Base-by-base conservation (phyloP, 176 grass and related monocot species). In the Carex parvula region DNA sequence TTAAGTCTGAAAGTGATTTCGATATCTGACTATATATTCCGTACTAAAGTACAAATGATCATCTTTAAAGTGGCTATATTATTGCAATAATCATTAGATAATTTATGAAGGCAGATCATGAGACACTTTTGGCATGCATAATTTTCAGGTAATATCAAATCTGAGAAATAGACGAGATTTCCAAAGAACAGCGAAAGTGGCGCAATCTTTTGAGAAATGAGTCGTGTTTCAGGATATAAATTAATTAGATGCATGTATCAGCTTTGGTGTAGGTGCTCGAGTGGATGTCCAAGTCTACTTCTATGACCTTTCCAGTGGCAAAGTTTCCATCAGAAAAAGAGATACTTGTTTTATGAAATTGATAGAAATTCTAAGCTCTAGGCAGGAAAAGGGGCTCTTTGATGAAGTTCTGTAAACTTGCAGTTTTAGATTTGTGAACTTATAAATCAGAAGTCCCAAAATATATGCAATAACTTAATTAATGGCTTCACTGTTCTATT, bases 81-180 rank as follows among this genome's bases (percentile, higher is more conserved):
- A 18, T 48, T 78, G 73, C 73, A 57, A 78, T 55, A 78, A 56
- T 57, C 8, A 11, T 9, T 57, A 33, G 73, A 78, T 46, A 10
- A 63, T 44, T 79, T 64, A 8, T 29, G 54, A 64, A 42, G 79
- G 4, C 15, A 64, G 17, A 69, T 67, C 37, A 82, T 69, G 42
- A 11, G 42, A 66, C 67, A 16, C 6, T 21, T 64, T 48, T 83
- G 21, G 18, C 21, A 30, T 83, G 81, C 50, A 69, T 30, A 68
- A 68, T 50, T 83, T 81, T 83, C 62, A 83, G 81, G 62, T 33
- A 54, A 66, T 83, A 50, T 69, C 18, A 83, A 68, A 83, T 62
- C 41, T 53, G 81, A 83, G 29, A 32, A 53, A 83, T 53, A 67
- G 13, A 33, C 5, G 18, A 42, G 7, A 10, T 8, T 69, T 68